Conservation (phyloP, 2,329 filamentous ascomycete genomes). For the Westerdykella sp. region DNA sequence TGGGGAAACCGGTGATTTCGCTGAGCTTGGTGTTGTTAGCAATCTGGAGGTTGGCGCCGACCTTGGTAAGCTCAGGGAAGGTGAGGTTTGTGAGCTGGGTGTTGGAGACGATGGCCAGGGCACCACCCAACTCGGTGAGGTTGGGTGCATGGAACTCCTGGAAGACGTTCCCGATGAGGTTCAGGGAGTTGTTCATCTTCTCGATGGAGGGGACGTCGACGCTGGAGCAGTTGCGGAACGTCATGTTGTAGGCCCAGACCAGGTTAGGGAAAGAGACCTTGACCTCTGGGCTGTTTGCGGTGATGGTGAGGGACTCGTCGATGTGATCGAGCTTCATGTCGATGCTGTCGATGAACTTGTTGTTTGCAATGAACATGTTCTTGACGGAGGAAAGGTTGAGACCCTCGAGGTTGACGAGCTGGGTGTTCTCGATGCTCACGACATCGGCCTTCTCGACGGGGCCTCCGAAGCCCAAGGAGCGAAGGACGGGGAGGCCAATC, state of each 20-base stretch:
- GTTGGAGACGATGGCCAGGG: slow-evolving; percentile 54
- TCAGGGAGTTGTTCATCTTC: slow-evolving; percentile 69
- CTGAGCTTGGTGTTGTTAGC: slow-evolving; percentile 79
- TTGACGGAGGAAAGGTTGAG: slow-evolving; percentile 71
- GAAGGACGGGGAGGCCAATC: slow-evolving; percentile 62
- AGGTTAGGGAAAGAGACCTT: slow-evolving; percentile 72
- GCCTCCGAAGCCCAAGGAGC: slow-evolving; percentile 54
- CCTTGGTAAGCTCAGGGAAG: slow-evolving; percentile 59
- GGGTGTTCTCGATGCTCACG: slow-evolving; percentile 79
- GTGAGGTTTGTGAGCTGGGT: slow-evolving; percentile 65
- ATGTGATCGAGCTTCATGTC: slow-evolving; percentile 73
- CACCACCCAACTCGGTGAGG: slow-evolving; percentile 59
- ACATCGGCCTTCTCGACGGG: slow-evolving; percentile 60
- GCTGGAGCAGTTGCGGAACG: slow-evolving; percentile 70
- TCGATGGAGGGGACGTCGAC: slow-evolving; percentile 68
- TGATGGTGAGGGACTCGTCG: slow-evolving; percentile 62
- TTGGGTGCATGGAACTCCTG: slow-evolving; percentile 57
- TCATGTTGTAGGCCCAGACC: slow-evolving; percentile 70
- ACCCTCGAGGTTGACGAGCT: slow-evolving; percentile 69
- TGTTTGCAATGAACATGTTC: slow-evolving; percentile 80
- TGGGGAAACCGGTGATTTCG: slow-evolving; percentile 60
- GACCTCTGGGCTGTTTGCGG: slow-evolving; percentile 71
- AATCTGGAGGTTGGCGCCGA: slow-evolving; percentile 76
- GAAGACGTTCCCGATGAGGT: slow-evolving; percentile 77
- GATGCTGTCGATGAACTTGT: slow-evolving; percentile 69